Conservation (phyloP, 2,329 filamentous ascomycete genomes). For the Apiospora sp. region DNA sequence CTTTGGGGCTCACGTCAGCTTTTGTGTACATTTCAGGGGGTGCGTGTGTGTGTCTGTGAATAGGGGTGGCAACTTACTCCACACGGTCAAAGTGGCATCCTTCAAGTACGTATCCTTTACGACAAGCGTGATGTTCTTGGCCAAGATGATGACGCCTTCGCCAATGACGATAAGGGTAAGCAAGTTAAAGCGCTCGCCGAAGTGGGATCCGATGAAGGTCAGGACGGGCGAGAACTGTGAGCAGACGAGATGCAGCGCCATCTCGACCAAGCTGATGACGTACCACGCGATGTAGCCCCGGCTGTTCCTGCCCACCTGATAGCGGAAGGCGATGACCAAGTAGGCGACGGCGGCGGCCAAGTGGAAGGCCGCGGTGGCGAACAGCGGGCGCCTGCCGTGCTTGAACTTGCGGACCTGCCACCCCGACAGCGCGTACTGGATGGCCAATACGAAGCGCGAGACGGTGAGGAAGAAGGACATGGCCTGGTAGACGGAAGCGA, state of each 20-base stretch:
- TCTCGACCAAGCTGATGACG: constrained; percentile 61
- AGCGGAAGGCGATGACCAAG: constrained; percentile 50
- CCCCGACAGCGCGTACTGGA: constrained; percentile 60
- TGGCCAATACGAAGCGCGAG: constrained; percentile 59
- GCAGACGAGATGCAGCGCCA: constrained; percentile 57
- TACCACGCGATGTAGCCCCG: constrained; percentile 57
- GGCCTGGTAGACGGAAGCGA: constrained; percentile 47
- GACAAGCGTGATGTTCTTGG: constrained; percentile 58
- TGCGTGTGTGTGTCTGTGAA: not conserved
- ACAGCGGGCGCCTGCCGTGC: constrained; percentile 46
- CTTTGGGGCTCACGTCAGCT: constrained; percentile 36
- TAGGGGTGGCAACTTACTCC: constrained; percentile 33
- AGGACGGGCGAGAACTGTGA: constrained; percentile 64
- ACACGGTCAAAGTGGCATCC: constrained; percentile 38
- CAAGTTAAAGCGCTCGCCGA: constrained; percentile 69
- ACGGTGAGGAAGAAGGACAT: constrained; percentile 58
- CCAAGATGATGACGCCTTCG: constrained; percentile 56
- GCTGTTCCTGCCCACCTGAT: constrained; percentile 48
- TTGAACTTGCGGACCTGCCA: constrained; percentile 52
- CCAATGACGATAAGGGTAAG: constrained; percentile 62
- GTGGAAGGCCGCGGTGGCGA: constrained; percentile 46
- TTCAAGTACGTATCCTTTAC: constrained; percentile 52
- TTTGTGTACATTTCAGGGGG: not conserved
- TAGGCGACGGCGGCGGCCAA: constrained; percentile 44
- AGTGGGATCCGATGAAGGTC: constrained; percentile 67